Base-by-base conservation (phyloP, 257 asterid genomes). In the Fraxinus americana region DNA sequence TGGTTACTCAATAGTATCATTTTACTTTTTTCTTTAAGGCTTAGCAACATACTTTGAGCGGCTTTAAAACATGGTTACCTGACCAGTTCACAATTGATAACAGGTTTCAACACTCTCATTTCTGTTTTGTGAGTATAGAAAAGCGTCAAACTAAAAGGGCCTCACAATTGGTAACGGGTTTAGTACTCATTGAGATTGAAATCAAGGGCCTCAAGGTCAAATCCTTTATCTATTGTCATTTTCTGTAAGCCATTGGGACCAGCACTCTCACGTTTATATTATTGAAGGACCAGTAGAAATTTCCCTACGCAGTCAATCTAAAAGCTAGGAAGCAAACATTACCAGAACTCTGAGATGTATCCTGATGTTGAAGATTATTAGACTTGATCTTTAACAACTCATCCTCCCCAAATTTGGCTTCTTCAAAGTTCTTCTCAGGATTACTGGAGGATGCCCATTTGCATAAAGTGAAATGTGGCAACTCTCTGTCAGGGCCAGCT, bases 361-460 rank as follows among this genome's bases (percentile, higher is more conserved):
- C 86, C 12, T 75, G 70, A 61, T 81, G 81, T 77, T 69, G 84
- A 79, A 43, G 83, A 77, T 75, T 75, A 29, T 77, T 36, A 67
- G 90, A 82, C 79, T 84, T 81, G 78, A 72, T 71, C 35, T 75
- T 85, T 63, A 65, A 73, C 77, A 82, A 69, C 59, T 82, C 85
- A 71, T 83, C 96, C 85, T 87, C 92, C 59, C 83, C 88, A 11
- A 63, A 77, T 78, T 85, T 86, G 59, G 86, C 83, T 80, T 82
- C 88, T 76, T 43, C 82, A 2, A 82, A 38, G 71, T 29, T 36
- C 83, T 85, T 80, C 70, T 82, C 89, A 50, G 85, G 78, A 79
- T 80, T 82, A 75, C 83, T 82, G 52, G 90, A 82, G 16, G 89
- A 78, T 36, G 82, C 86, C 98, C 98, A 92, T 83, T 89, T 91